phyloP scores from a whole-genome alignment of 257 asterid genomes.

The Solanum chilense region DNA sequence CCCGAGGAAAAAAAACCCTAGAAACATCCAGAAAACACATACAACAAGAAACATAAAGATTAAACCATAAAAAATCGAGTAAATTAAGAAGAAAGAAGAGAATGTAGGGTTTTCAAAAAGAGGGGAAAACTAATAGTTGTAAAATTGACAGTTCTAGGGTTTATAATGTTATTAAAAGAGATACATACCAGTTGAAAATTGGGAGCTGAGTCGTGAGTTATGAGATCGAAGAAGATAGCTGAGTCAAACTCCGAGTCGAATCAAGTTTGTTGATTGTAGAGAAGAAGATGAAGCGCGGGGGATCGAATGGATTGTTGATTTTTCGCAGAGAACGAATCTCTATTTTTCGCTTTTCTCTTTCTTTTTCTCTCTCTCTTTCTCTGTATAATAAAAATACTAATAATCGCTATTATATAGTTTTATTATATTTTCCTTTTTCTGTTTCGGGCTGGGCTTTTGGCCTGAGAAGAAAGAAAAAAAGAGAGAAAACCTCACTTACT shows the following conservation, averaged over 20 bases:
- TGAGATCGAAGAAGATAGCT: conserved; percentile 27
- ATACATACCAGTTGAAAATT: conserved; percentile 31
- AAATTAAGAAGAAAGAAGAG: background rate
- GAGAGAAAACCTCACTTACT: background rate
- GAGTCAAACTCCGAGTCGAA: conserved; percentile 9
- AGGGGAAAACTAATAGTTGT: background rate
- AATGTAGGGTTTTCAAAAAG: conserved; percentile 18
- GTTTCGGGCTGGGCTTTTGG: background rate
- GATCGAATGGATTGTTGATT: conserved; percentile 32
- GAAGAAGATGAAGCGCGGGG: conserved; percentile 2
- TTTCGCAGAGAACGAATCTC: conserved; percentile 39
- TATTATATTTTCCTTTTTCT: background rate
- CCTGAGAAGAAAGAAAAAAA: background rate
- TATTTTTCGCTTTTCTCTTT: conserved; percentile 3
- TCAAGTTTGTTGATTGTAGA: background rate
- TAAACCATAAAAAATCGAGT: background rate
- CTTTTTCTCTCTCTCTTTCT: background rate
- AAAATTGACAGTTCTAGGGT: conserved; percentile 10
- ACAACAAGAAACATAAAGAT: background rate
- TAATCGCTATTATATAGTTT: background rate
- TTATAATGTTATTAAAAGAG: conserved; percentile 26
- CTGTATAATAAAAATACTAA: background rate
- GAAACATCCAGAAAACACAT: background rate
- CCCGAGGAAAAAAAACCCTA: conserved; percentile 16
- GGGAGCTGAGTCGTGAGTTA: conserved; percentile 25